Evolutionary conservation across 164 flowering plant genomes (phyloP).

Genomic region (Macadamia integrifolia): DNA sequence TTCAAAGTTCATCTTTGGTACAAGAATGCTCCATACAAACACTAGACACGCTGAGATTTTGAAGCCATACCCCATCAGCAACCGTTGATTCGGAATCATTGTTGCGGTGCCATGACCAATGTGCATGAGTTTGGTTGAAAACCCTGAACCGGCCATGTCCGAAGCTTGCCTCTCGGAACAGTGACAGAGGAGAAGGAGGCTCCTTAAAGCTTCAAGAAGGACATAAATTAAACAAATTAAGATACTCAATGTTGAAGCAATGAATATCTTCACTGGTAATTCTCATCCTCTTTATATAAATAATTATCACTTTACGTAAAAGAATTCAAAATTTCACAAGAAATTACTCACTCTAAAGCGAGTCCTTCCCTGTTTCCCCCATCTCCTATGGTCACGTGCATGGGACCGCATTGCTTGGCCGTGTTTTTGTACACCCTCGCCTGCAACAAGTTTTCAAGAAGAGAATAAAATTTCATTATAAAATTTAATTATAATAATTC

Average conservation of each 20-base stretch:
- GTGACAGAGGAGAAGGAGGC: conserved; percentile 44
- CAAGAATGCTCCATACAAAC: neutral
- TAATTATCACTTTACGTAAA: no score
- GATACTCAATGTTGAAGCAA: no score
- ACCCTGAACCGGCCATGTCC: conserved; percentile 73
- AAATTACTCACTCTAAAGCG: conserved; percentile 44
- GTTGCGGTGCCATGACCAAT: conserved; percentile 91
- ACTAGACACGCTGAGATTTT: conserved; percentile 20
- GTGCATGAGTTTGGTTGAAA: conserved; percentile 53
- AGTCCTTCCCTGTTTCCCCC: conserved; percentile 95
- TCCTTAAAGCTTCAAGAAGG: conserved; percentile 39
- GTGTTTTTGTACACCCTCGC: conserved; percentile 53
- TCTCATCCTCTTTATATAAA: neutral
- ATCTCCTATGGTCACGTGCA: conserved; percentile 82
- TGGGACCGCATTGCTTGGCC: conserved; percentile 60
- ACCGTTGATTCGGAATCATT: conserved; percentile 38
- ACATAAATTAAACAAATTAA: neutral
- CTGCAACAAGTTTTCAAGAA: conserved; percentile 27
- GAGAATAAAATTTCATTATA: no score
- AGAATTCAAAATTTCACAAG: neutral
- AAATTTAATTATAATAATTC: no score
- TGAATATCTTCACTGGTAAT: neutral
- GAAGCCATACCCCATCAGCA: conserved; percentile 57
- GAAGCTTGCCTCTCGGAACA: conserved; percentile 70
- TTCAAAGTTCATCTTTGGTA: conserved; percentile 1